A percentile compares a stretch with the other conserved stretches of the same genome.
These are phyloP conservation scores for Cladosporium austrohemisphaericum DNA, from an alignment of 2,329 filamentous ascomycete species.

Conservation along the genomic window DNA sequence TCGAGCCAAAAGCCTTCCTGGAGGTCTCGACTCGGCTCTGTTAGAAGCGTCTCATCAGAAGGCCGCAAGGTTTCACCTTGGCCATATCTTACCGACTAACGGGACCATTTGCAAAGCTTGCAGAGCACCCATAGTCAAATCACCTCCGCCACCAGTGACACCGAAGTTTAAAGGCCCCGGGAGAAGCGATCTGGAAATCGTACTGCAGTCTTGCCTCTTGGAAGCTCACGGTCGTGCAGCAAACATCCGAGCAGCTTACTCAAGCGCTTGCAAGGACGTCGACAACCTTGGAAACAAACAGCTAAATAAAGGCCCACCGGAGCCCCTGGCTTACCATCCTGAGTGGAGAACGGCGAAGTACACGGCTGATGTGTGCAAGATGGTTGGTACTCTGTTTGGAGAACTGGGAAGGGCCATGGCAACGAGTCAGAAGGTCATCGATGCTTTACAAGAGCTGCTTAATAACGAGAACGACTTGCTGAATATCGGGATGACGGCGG, in stretches of 20 bases:
- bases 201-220: background rate
- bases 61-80: background rate
- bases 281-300: background rate
- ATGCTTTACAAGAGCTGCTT: background rate
- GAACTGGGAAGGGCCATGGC: slow-evolving; percentile 3
- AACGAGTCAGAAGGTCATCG: background rate
- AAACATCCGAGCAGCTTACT: background rate
- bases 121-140: background rate
- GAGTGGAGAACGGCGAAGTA: background rate
- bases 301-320: background rate
- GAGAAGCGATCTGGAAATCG: background rate
- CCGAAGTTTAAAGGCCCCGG: background rate
- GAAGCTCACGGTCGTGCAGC: background rate
- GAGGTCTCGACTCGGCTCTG: background rate
- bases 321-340: no score
- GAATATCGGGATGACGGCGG: background rate
- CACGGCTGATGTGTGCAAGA: background rate
- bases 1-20: slow-evolving; percentile 3
- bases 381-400: background rate
- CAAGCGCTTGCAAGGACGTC: background rate
- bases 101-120: background rate
- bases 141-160: background rate
- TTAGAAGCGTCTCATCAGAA: background rate
- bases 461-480: background rate
- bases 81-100: background rate